These are phyloP conservation scores for Quercus engelmannii DNA, from an alignment of 306 rosid genomes.

Conservation along the genomic window DNA sequence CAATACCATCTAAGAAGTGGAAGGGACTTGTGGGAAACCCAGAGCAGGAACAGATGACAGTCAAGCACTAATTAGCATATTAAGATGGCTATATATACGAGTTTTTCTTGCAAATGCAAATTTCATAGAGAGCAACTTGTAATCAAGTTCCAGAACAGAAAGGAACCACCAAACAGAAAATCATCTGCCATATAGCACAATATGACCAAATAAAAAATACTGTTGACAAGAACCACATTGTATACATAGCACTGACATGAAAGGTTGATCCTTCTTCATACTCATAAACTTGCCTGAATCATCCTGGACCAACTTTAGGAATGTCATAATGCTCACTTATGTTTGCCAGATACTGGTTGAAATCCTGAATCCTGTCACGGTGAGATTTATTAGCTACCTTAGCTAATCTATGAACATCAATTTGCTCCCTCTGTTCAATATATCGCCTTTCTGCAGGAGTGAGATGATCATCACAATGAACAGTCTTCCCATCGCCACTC, in stretches of 20 bases:
- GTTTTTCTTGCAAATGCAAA: background rate
- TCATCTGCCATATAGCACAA: conserved; percentile 3
- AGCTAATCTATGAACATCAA: conserved; percentile 75
- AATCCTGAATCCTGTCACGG: conserved; percentile 94
- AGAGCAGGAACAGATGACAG: background rate
- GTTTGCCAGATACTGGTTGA: conserved; percentile 94
- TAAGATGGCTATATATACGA: background rate
- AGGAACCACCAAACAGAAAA: background rate
- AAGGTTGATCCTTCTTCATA: conserved; percentile 8
- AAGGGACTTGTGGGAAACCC: background rate
- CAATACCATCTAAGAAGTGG: background rate
- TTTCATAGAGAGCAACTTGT: background rate
- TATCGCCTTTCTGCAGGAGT: conserved; percentile 90
- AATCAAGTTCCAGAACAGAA: background rate
- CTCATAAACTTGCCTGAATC: conserved; percentile 3
- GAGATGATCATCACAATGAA: conserved; percentile 66
- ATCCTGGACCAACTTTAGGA: conserved; percentile 97
- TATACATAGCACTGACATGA: background rate
- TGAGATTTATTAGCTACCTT: conserved; percentile 86
- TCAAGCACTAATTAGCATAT: background rate
- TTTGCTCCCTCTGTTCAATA: conserved; percentile 83
- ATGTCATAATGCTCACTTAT: conserved; percentile 99
- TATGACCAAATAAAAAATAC: background rate
- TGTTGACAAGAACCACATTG: conserved; percentile 9
- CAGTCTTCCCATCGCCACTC: conserved; percentile 48